These are phyloP conservation scores for Penicillium steckii DNA, from an alignment of 495 filamentous ascomycete species.

Conservation along the genomic window DNA sequence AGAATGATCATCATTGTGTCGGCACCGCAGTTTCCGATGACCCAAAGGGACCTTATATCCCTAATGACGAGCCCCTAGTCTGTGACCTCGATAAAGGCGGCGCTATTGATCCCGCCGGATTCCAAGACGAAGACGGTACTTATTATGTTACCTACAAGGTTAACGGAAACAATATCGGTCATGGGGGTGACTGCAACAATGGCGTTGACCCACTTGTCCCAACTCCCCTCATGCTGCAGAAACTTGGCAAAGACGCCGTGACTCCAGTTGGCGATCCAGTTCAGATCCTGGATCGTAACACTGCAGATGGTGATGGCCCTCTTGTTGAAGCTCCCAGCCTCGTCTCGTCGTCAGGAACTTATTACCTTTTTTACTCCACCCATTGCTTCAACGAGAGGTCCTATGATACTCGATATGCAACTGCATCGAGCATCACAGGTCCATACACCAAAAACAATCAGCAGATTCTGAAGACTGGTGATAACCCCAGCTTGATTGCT, in stretches of 20 bases:
- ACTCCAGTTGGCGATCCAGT: conserved; percentile 51
- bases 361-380: conserved; percentile 61
- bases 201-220: conserved; percentile 41
- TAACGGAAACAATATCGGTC: conserved; percentile 58
- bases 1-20: conserved; percentile 49
- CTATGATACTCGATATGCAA: conserved; percentile 59
- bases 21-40: conserved; percentile 47
- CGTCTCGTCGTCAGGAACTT: conserved; percentile 43
- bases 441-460: conserved; percentile 42
- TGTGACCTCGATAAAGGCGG: conserved; percentile 54
- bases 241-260: conserved; percentile 49
- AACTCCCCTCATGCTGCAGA: conserved; percentile 62
- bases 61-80: conserved; percentile 42
- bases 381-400: conserved; percentile 51
- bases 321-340: conserved; percentile 62
- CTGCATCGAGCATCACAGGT: conserved; percentile 41
- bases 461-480: conserved; percentile 39
- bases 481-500: conserved; percentile 37
- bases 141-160: conserved; percentile 62
- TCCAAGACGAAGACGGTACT: conserved; percentile 49
- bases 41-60: conserved; percentile 51
- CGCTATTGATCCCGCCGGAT: conserved; percentile 58
- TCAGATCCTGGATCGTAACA: conserved; percentile 51
- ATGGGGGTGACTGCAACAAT: conserved; percentile 59
- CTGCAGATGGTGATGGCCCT: conserved; percentile 51